Evolutionary conservation across 2,329 filamentous ascomycete genomes (phyloP).

Genomic region (Aspergillus carbonarius): DNA sequence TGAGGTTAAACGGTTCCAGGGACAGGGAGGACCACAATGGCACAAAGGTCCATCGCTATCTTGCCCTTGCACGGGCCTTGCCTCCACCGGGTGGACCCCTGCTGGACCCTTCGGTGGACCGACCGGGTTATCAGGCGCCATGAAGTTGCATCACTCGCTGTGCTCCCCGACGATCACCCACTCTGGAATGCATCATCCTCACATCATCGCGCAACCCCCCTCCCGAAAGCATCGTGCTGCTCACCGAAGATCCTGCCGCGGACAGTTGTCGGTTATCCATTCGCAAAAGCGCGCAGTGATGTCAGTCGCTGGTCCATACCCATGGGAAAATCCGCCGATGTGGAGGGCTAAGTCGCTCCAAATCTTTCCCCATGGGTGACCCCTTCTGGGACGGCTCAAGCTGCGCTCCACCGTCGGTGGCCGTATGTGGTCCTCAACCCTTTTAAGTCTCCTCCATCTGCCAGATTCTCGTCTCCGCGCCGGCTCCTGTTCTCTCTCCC

Average conservation of each 20-base stretch:
- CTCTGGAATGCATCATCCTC: slow-evolving; percentile 7
- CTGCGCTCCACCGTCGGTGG: neutral
- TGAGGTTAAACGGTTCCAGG: neutral
- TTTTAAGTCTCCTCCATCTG: slow-evolving; percentile 5
- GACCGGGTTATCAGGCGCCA: neutral
- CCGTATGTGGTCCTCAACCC: slow-evolving; percentile 1
- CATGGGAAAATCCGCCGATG: neutral
- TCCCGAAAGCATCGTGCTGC: slow-evolving; percentile 3
- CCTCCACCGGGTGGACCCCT: neutral
- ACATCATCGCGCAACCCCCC: slow-evolving; percentile 1
- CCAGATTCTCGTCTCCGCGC: neutral
- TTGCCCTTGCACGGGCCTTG: slow-evolving; percentile 1
- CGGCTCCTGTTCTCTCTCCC: neutral
- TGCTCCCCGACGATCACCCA: neutral
- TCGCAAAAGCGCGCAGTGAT: slow-evolving; percentile 1
- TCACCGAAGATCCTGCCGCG: slow-evolving; percentile 1
- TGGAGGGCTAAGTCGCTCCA: slow-evolving; percentile 2
- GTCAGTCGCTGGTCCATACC: neutral
- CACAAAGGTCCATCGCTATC: neutral
- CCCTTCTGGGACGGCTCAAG: neutral
- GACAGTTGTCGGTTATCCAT: neutral
- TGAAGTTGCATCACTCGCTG: slow-evolving; percentile 5
- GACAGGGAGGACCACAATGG: neutral
- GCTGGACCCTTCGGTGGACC: neutral
- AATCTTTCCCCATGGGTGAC: slow-evolving; percentile 6